Base-by-base conservation (phyloP, 1,284 basidiomycete genomes). In the Irpex sp. region DNA sequence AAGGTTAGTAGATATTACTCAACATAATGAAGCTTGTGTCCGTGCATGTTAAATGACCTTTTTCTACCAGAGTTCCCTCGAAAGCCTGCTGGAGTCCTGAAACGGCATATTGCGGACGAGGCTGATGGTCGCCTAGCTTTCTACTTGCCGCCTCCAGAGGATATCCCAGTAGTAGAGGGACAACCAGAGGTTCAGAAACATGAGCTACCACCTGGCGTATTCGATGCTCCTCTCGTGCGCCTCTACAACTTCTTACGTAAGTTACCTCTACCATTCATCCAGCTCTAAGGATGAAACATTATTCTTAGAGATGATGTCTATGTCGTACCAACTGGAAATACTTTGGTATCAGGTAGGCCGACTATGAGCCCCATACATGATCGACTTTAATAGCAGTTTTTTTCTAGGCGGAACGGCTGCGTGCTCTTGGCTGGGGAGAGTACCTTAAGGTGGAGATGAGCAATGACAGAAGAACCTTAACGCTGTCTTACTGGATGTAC, bases 311-410 rank as follows among this genome's bases (percentile, higher is more conserved):
- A 89, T 91, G 80, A 91, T 94, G 84, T 91, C 91, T 1, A 75
- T 94, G 62, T 90, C 91, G 2, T 94, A 94, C 74, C 91, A 93
- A 71, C 80, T 94, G 8, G 93, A 92, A 74, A 91, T 93, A 66
- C 73, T 94, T 54, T 88, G 87, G 80, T 90, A 87, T 70, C 91
- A 93, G 77, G 90, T 88, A 67, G 36, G 77, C 54, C 38, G 31
- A 51, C 48, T 36, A 9, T 52, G 51, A 13, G 26, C 59, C 26
- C 13, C 1, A 6, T 9, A 2, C 0, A 9, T 19, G 7, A 17
- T 9, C 19, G 4, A 17, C 3, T 9, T 52, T 6, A 52, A 52
- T 19, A 52, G 49, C 36, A 19, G 17, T n/a, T 37, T 5, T 19
- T n/a, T 47, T 31, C 7, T 68, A 91, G 88, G 89, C 88, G 4